phyloP scores from a whole-genome alignment of 2,329 filamentous ascomycete genomes.

The Capronia americana region DNA sequence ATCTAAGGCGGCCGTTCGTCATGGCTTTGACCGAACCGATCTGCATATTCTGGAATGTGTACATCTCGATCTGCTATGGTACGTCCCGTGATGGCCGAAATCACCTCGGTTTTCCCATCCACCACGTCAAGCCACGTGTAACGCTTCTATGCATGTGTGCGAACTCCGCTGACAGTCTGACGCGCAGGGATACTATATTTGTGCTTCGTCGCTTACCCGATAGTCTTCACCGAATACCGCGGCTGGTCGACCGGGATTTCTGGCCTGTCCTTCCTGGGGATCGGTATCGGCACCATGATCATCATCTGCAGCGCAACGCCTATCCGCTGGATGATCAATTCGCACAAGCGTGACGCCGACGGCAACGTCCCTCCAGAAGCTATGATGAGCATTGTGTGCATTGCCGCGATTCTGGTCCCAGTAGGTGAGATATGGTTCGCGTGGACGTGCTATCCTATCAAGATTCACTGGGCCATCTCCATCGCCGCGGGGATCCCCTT shows the following conservation, averaged over 20 bases:
- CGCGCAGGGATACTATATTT: conserved; percentile 74
- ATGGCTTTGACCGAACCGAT: conserved; percentile 85
- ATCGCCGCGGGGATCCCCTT: conserved; percentile 81
- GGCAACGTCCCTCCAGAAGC: conserved; percentile 82
- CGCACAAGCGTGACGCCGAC: conserved; percentile 73
- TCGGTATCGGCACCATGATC: conserved; percentile 63
- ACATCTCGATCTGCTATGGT: conserved; percentile 77
- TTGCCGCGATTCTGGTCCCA: conserved; percentile 75
- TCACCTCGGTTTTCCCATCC: neutral
- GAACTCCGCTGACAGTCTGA: neutral
- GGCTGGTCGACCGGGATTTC: conserved; percentile 77
- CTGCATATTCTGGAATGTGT: conserved; percentile 77
- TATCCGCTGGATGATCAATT: conserved; percentile 77
- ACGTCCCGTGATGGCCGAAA: neutral
- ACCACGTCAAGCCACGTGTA: neutral
- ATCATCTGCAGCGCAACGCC: conserved; percentile 67
- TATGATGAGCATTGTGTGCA: conserved; percentile 78
- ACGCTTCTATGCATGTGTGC: neutral
- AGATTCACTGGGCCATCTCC: conserved; percentile 82
- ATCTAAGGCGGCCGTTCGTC: conserved; percentile 77
- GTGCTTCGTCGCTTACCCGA: conserved; percentile 88
- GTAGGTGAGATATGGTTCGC: conserved; percentile 84
- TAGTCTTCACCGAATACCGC: conserved; percentile 76
- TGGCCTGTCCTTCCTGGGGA: conserved; percentile 79
- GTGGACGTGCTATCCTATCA: conserved; percentile 80